Evolutionary conservation across 2,329 filamentous ascomycete genomes (phyloP).

Genomic region (Cladosporium sp.): DNA sequence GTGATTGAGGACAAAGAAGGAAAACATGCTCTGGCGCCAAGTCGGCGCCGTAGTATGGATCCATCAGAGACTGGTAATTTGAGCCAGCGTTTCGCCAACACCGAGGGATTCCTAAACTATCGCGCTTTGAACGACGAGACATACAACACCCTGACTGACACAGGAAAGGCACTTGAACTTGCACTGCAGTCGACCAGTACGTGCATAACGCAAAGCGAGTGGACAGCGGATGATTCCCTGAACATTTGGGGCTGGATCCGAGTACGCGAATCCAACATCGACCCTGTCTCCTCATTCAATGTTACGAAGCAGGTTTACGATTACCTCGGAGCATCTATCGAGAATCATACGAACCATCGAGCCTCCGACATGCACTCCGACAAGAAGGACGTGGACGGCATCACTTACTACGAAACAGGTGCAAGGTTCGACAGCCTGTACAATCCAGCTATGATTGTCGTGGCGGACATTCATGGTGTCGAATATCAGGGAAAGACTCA

Average conservation of each 20-base stretch:
- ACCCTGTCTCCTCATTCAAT: not conserved
- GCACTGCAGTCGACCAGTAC: not conserved
- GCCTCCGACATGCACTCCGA: not conserved
- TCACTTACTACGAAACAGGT: conserved; percentile 5
- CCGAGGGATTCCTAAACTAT: not conserved
- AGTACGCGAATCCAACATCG: not conserved
- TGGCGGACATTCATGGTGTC: not conserved
- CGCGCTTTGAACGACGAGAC: not conserved
- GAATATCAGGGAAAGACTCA: conserved; percentile 6
- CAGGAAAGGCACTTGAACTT: not conserved
- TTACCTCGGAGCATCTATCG: conserved; percentile 2
- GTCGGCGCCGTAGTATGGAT: not conserved
- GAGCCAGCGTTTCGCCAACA: too few relatives aligned
- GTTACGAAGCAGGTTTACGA: conserved; percentile 1
- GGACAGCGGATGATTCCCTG: not conserved
- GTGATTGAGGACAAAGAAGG: not conserved
- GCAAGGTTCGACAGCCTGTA: conserved; percentile 8
- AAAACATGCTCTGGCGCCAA: not conserved
- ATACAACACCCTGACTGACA: not conserved
- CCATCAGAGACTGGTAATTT: not conserved
- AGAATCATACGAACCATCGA: not conserved
- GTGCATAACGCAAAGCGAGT: conserved; percentile 3
- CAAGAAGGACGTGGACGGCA: not conserved
- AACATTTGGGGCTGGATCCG: conserved; percentile 8
- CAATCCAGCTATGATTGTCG: conserved; percentile 5